Base-by-base conservation (phyloP, 768 basidiomycete genomes). In the Hypsizygus marmoreus region DNA sequence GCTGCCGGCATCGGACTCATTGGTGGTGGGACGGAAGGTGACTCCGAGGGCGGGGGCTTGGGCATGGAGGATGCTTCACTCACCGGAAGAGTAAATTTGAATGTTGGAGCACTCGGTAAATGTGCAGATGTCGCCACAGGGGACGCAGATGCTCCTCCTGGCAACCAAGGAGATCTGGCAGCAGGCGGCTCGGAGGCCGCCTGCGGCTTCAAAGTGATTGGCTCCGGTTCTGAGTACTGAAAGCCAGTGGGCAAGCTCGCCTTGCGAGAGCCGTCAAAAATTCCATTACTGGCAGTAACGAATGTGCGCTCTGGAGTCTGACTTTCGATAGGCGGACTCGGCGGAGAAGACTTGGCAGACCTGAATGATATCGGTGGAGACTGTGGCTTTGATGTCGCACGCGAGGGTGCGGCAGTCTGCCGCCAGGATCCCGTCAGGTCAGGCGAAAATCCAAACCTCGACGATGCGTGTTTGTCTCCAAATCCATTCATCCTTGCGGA, bases 201-300 rank as follows among this genome's bases (percentile, higher is more conserved):
- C n/a, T n/a, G n/a, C n/a, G n/a, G n/a, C n/a, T n/a, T n/a, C n/a
- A n/a, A 14, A 29, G n/a, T 29, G 13, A 12, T 16, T 17, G 13
- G 31, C 19, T 48, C 53, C 17, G 50, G 33, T 30, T 41, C 45
- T 12, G 40, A 17, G 33, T 47, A 55, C 2, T 53, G 56, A 32
- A 57, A 57, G 6, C 53, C 53, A 26, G 48, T 37, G 1, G 50
- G 56, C 30, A 53, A 46, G 28, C 14, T 54, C 17, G 51, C 53
- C 33, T 44, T 48, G 23, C 45, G 43, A 16, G 56, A 50, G 10
- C 53, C 46, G 34, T 47, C 37, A 29, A 52, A 53, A n/a, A 53
- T 17, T 17, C 28, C 41, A 13, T 55, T 35, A 20, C 51, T 53
- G 32, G 50, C 40, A 12, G 56, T 54, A 6, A 54, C 36, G 11